phyloP scores from a whole-genome alignment of 2,329 filamentous ascomycete species.

The Xylaria sp. region DNA sequence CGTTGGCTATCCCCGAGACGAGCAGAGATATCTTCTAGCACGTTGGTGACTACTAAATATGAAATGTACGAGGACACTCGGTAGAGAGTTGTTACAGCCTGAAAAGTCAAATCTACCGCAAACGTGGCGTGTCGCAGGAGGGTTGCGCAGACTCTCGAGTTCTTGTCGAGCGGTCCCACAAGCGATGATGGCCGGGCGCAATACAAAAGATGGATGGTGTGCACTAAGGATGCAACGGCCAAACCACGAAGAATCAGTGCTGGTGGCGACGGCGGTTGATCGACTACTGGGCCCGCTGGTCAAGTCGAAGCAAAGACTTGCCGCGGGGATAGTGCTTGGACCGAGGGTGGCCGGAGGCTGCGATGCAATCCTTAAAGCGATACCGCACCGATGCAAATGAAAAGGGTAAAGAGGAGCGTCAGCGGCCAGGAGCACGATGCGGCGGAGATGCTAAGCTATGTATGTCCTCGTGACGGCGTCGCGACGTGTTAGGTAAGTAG shows the following conservation, averaged over 20 bases:
- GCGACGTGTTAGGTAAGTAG: background rate
- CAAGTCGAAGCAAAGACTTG: constrained; percentile 31
- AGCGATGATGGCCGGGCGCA: constrained; percentile 9
- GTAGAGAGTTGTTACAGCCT: constrained; percentile 38
- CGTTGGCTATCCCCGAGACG: constrained; percentile 38
- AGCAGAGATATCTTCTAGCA: constrained; percentile 34
- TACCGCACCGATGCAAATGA: background rate
- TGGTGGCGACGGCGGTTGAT: constrained; percentile 11
- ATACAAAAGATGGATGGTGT: constrained; percentile 23
- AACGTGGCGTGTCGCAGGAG: constrained; percentile 19
- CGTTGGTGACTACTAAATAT: constrained; percentile 38
- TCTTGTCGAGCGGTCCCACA: constrained; percentile 25
- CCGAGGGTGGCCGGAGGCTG: background rate
- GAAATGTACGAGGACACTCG: constrained; percentile 33
- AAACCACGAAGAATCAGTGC: constrained; percentile 24
- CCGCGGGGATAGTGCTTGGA: constrained; percentile 17
- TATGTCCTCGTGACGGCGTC: background rate
- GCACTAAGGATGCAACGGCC: constrained; percentile 9
- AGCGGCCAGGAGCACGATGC: constrained; percentile 4
- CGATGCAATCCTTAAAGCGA: background rate
- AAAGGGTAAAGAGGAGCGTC: background rate
- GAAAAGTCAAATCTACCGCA: constrained; percentile 37
- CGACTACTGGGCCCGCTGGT: constrained; percentile 32
- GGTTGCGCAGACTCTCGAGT: constrained; percentile 18
- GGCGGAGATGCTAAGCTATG: background rate